Evolutionary conservation across 495 filamentous ascomycete species (phyloP).

Genomic region (Podospora australis): DNA sequence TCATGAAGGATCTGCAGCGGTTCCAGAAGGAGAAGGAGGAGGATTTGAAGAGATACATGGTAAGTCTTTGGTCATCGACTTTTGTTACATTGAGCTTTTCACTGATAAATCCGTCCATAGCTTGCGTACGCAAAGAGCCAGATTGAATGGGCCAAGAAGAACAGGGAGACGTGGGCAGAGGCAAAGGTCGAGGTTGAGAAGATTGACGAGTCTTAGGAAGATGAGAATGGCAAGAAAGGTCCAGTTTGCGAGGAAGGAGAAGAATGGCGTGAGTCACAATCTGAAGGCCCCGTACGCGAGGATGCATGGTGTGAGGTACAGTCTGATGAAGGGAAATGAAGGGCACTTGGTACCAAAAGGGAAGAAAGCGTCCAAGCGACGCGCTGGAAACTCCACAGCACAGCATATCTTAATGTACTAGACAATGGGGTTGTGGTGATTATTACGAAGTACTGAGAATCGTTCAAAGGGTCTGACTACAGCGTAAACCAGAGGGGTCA

Average conservation of each 20-base stretch:
- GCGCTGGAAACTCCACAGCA: too few species aligned
- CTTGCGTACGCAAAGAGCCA: constrained; percentile 90
- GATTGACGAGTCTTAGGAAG: constrained; percentile 52
- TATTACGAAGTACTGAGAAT: too few species aligned
- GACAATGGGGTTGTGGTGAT: too few species aligned
- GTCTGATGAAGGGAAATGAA: too few species aligned
- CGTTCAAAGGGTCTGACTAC: background rate
- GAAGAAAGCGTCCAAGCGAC: too few species aligned
- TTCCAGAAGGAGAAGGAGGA: constrained; percentile 94
- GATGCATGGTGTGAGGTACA: too few species aligned
- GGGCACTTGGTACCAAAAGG: too few species aligned
- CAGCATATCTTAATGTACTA: too few species aligned
- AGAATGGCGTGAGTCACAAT: too few species aligned
- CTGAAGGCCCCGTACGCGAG: too few species aligned
- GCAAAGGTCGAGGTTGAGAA: constrained; percentile 88
- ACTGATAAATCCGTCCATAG: constrained; percentile 37
- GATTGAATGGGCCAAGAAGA: constrained; percentile 97
- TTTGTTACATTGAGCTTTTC: background rate
- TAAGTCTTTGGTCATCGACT: constrained; percentile 38
- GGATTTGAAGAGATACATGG: constrained; percentile 92
- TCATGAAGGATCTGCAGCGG: constrained; percentile 80
- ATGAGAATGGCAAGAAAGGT: background rate
- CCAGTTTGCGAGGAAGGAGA: too few species aligned
- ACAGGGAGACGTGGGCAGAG: constrained; percentile 92
- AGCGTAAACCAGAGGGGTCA: background rate